A percentile compares a stretch with the other conserved stretches of the same genome.
Evolutionary conservation across 805 yeast genomes (phyloP).

Genomic region (Myxozyma neglecta): DNA sequence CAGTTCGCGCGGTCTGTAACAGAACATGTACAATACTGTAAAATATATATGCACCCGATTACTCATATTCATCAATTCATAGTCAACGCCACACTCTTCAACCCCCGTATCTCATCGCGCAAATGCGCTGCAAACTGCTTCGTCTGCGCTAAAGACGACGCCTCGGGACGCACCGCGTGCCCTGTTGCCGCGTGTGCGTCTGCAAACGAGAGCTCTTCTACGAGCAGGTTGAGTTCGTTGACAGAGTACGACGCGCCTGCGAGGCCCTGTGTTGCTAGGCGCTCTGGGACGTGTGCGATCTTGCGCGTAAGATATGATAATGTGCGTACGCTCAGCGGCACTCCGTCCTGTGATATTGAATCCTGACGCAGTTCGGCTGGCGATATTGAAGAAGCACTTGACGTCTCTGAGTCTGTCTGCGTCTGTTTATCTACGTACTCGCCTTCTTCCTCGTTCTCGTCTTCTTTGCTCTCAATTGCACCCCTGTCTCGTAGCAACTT

Average conservation of each 20-base stretch:
- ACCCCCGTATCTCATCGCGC: slow-evolving; percentile 24
- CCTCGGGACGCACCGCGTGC: slow-evolving; percentile 1
- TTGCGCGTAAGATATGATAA: slow-evolving; percentile 3
- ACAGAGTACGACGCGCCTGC: slow-evolving; percentile 17
- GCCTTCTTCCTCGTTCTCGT: neutral
- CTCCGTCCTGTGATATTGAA: neutral
- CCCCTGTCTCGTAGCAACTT: neutral
- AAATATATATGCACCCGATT: neutral
- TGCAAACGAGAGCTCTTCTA: slow-evolving; percentile 12
- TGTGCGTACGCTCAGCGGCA: slow-evolving; percentile 10
- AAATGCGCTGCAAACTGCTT: slow-evolving; percentile 10
- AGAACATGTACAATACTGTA: neutral
- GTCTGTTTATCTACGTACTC: slow-evolving; percentile 20
- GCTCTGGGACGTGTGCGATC: slow-evolving; percentile 1
- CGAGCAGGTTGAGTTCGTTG: slow-evolving; percentile 11
- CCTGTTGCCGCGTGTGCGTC: neutral
- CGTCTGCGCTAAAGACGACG: slow-evolving; percentile 2
- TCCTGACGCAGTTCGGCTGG: neutral
- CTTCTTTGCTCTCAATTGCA: neutral
- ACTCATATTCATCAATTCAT: neutral
- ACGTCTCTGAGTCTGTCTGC: slow-evolving; percentile 17
- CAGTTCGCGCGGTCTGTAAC: slow-evolving; percentile 47
- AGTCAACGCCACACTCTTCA: slow-evolving; percentile 26
- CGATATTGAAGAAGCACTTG: neutral
- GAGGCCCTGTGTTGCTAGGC: slow-evolving; percentile 4